Evolutionary conservation across 352 stramenopile genomes (phyloP).

Genomic region (Pythium vanterpoolii): DNA sequence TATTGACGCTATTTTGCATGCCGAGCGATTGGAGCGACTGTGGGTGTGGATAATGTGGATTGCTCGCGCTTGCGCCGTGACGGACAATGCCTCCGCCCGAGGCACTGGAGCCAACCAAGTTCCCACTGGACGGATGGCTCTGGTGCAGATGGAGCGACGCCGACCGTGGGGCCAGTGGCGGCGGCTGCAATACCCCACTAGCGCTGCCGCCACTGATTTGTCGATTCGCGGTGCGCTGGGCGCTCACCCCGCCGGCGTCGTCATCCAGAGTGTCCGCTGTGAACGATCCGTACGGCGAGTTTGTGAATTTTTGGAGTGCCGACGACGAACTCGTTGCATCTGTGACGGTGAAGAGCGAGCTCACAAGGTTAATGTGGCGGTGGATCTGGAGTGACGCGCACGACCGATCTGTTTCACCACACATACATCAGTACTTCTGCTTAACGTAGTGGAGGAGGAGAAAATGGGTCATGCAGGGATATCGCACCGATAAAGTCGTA

Average conservation of each 20-base stretch:
- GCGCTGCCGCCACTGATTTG: constrained; percentile 11
- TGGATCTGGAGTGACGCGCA: constrained; percentile 84
- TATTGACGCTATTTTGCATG: background rate
- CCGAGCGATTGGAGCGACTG: constrained; percentile 3
- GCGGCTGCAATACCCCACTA: constrained; percentile 5
- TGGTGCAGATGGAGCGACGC: constrained; percentile 11
- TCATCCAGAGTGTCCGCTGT: constrained; percentile 14
- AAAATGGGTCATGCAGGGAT: background rate
- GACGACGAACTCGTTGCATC: constrained; percentile 17
- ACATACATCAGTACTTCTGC: no score
- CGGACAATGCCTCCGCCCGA: constrained; percentile 21
- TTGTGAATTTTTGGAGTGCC: constrained; percentile 23
- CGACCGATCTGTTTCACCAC: constrained; percentile 50
- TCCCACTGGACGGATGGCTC: background rate
- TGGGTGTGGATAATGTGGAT: background rate
- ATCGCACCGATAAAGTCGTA: constrained; percentile 76
- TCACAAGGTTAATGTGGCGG: constrained; percentile 53
- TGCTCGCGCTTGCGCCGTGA: no score
- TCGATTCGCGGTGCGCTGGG: constrained; percentile 1
- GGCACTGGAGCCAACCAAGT: background rate
- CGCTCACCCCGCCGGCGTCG: background rate
- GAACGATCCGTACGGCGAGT: constrained; percentile 28
- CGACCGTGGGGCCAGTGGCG: constrained; percentile 8
- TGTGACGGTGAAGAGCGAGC: constrained; percentile 65
- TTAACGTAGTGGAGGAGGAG: no score